Percentiles rank a stretch among this genome's conserved stretches.
Conservation (phyloP, 331 rosid genomes). For the Malus hybrid region DNA sequence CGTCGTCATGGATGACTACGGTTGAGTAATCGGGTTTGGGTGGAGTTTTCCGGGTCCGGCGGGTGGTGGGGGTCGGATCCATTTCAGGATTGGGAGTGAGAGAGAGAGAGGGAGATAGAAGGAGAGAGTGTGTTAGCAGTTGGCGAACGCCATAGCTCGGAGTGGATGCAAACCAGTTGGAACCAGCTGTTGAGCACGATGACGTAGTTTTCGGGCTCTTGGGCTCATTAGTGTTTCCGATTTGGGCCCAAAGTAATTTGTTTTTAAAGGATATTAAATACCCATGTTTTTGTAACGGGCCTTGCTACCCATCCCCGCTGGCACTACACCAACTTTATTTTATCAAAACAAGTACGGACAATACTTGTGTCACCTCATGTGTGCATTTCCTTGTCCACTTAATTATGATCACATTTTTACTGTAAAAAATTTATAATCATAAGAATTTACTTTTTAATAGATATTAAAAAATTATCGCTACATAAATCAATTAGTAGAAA, state of each 20-base stretch:
- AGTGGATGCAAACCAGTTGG: background rate
- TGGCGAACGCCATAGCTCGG: background rate
- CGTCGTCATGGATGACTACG: conserved; percentile 56
- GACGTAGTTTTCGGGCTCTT: background rate
- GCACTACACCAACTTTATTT: background rate
- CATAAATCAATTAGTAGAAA: too few species aligned
- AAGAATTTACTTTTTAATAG: too few species aligned
- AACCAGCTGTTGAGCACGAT: conserved; percentile 15
- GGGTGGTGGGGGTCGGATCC: conserved; percentile 47
- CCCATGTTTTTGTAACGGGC: background rate
- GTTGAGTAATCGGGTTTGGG: conserved; percentile 68
- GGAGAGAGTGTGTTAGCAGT: background rate
- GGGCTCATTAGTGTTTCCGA: background rate
- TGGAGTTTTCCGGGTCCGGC: conserved; percentile 37
- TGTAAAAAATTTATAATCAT: too few species aligned
- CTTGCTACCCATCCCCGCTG: background rate
- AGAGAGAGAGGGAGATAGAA: background rate
- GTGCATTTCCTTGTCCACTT: too few species aligned
- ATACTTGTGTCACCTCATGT: too few species aligned
- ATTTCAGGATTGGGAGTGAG: conserved; percentile 16
- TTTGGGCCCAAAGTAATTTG: background rate
- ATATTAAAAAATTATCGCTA: too few species aligned
- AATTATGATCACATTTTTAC: too few species aligned
- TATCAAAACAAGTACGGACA: too few species aligned
- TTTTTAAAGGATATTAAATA: background rate